phyloP scores from a whole-genome alignment of 2,329 filamentous ascomycete species.

The Myriosclerotinia curreyana region DNA sequence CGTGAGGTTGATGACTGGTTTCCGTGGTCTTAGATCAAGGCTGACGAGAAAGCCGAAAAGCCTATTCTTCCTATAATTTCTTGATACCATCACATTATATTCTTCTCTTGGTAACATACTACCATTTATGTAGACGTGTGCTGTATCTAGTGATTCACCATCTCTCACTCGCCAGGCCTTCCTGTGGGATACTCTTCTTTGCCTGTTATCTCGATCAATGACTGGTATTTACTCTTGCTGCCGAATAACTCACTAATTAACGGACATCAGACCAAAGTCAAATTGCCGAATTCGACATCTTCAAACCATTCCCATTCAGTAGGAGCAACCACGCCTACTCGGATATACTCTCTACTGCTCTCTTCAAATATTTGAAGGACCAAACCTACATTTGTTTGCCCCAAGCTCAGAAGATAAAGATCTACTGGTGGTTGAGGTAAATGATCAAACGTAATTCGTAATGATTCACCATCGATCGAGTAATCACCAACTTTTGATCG shows the following conservation, averaged over 20 bases:
- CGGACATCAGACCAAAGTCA: constrained; percentile 6
- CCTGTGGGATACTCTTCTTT: neutral
- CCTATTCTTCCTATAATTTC: neutral
- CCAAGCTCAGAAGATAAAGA: constrained; percentile 11
- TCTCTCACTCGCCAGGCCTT: neutral
- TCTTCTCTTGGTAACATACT: neutral
- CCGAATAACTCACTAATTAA: neutral
- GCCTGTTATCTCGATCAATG: neutral
- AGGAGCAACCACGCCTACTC: constrained; percentile 15
- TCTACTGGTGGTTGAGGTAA: constrained; percentile 18
- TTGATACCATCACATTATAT: neutral
- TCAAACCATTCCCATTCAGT: constrained; percentile 21
- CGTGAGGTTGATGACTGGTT: no score
- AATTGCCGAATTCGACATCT: neutral
- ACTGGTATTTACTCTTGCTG: no score
- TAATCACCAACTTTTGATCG: constrained; percentile 17
- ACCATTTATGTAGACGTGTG: neutral
- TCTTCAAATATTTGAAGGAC: constrained; percentile 5
- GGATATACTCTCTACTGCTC: constrained; percentile 5
- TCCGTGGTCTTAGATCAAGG: no score
- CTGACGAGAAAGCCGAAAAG: neutral
- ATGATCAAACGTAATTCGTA: constrained; percentile 14
- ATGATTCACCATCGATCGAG: neutral
- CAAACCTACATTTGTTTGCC: constrained; percentile 15
- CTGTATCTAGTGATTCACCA: neutral